Evolutionary conservation across 164 flowering plant genomes (phyloP).

Genomic region (Annona squamosa): DNA sequence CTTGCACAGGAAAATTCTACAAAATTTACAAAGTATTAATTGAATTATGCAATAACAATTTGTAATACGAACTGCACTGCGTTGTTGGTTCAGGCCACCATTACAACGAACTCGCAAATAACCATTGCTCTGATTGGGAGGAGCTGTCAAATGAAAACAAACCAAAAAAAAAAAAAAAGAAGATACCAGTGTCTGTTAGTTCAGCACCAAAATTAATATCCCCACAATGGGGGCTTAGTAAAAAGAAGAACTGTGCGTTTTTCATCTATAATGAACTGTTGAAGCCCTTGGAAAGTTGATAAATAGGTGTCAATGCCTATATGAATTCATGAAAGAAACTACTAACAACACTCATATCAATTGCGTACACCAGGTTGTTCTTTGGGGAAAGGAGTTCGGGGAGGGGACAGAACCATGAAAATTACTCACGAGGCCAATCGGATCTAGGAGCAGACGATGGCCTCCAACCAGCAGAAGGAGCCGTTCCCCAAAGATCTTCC

Average conservation of each 20-base stretch:
- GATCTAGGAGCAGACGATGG: conserved; percentile 93
- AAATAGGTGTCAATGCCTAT: no score
- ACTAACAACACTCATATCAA: no score
- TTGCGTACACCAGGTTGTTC: no score
- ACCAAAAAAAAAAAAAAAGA: neutral
- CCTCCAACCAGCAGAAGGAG: conserved; percentile 80
- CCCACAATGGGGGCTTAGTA: no score
- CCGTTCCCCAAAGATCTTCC: conserved; percentile 70
- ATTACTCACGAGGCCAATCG: conserved; percentile 75
- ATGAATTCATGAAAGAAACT: no score
- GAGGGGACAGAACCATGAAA: neutral
- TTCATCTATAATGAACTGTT: neutral
- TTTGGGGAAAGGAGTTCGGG: no score
- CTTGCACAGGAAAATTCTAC: neutral
- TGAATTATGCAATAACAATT: neutral
- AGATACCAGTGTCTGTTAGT: neutral
- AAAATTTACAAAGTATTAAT: neutral
- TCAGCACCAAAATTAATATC: no score
- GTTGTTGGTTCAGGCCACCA: conserved; percentile 97
- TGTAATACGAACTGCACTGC: conserved; percentile 70
- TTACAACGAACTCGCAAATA: conserved; percentile 90
- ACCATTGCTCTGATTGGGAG: conserved; percentile 74
- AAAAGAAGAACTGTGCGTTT: no score
- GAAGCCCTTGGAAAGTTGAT: neutral
- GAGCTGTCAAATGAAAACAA: conserved; percentile 46